Evolutionary conservation across 257 asterid species (phyloP), one percentile per base, ranked within the genome.

Genomic region (Petunia axillaris): DNA sequence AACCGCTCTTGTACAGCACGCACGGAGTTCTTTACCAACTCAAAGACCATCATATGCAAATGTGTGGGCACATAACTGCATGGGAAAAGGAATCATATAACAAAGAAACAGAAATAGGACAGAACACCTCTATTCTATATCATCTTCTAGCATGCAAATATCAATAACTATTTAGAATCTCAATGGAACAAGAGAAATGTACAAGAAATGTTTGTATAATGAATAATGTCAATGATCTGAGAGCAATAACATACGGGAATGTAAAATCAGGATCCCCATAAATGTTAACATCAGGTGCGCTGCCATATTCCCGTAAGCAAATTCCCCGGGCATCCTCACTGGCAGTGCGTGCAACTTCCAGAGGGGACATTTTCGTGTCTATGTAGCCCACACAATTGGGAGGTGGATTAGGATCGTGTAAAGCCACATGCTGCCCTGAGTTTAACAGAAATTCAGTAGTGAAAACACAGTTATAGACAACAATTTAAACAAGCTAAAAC

Each of bases 351-450:
- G 97, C 97, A 81, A 95, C 97, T 85, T 90, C 92, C 16, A 95
- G 87, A 0, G 98, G 99, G 41, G 99, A 95, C 99, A 93, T 93
- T 87, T 95, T 95, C 8, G 93, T 93, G 80, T 95, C 94, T 84
- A 95, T 95, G 41, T 91, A 95, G 55, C 99, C 99, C n/a, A 95
- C 88, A 75, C 94, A 87, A 78, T 95, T 84, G 50, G 98, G 98
- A 81, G 79, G 91, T 25, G 99, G 99, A 80, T 89, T 89, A 38
- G 99, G 99, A 84, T 93, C 97, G 35, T 93, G 98, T 86, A 95
- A 89, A 41, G 96, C 99, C 80, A 95, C 97, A 3, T 95, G 99
- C 89, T 95, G 99, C 81, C 98, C 98, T 94, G 94, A 86, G 79
- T 78, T 87, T 36, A 53, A 48, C 82, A 79, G 38, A 82, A 76